Base-by-base conservation (phyloP, 1,284 basidiomycete species). In the Boletus hoseneyae region DNA sequence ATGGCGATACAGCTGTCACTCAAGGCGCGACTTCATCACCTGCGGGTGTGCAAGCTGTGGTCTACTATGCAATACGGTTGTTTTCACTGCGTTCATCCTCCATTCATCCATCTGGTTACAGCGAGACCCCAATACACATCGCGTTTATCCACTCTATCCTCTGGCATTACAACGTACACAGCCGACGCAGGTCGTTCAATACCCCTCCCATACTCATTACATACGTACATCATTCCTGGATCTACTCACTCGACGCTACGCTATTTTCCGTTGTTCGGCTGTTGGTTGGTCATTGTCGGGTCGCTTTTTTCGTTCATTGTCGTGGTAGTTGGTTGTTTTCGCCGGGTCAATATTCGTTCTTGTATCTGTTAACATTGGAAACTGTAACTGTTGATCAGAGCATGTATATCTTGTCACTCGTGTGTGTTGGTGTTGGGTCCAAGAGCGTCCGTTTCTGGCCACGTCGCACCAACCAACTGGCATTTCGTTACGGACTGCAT, bases 161-260 rank as follows among this genome's bases (percentile, higher is more conserved):
- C 41, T 25, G 21, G 42, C 43, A 52, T 52, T 25, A 48, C 25
- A 37, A 40, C 47, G 51, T 55, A 60, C 34, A 54, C 18, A 23
- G 32, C 36, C 15, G 36, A 52, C 59, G 65, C 63, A 47, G 65
- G 63, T 29, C 64, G 63, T 67, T 55, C 60, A 51, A 67, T 67
- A 68, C 63, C 66, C 66, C 12, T 27, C 30, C 30, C 54, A 60
- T 46, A 49, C 39, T 48, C 38, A 33, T 15, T 44, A 33, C 46
- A 47, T 45, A 49, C 42, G 37, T 44, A 25, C 23, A 25, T 51
- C 23, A 25, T 51, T 47, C 32, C 41, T 41, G 50, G 44, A 51
- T 45, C 47, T 62, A 55, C 46, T 53, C 43, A 51, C 47, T 30
- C 43, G 47, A 9, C 36, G 18, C 35, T 56, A 50, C 30, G 49